Conservation (phyloP, 1,139 yeast genomes). For the Barnettozyma hawaiiensis region DNA sequence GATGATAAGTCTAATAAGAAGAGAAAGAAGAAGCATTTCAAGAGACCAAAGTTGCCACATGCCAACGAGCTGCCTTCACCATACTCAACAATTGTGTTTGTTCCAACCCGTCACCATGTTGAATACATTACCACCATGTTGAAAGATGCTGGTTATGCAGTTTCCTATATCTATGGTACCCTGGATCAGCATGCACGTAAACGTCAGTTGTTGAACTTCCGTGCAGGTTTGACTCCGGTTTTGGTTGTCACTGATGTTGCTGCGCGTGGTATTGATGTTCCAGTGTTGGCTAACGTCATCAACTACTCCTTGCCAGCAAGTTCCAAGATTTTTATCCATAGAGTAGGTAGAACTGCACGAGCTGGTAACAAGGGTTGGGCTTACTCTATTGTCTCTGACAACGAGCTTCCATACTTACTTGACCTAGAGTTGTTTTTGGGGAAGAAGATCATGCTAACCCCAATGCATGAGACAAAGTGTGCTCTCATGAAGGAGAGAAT, state of each 20-base stretch:
- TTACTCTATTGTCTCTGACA: conserved; percentile 77
- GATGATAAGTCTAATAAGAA: conserved; percentile 30
- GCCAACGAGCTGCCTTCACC: conserved; percentile 83
- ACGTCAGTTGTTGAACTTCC: conserved; percentile 78
- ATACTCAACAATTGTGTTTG: conserved; percentile 84
- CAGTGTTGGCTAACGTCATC: conserved; percentile 88
- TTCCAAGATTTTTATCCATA: conserved; percentile 88
- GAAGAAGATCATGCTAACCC: conserved; percentile 64
- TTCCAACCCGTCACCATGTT: conserved; percentile 96
- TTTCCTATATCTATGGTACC: conserved; percentile 88
- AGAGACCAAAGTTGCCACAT: conserved; percentile 59
- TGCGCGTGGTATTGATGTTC: conserved; percentile 99
- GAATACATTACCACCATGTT: conserved; percentile 75
- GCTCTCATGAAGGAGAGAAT: conserved; percentile 43
- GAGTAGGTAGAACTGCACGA: conserved; percentile 99
- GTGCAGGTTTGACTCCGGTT: conserved; percentile 75
- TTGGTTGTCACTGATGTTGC: conserved; percentile 98
- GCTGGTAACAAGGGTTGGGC: conserved; percentile 99
- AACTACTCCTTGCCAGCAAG: conserved; percentile 88
- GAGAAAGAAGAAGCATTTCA: conserved; percentile 32
- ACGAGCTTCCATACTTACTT: conserved; percentile 81
- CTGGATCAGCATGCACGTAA: conserved; percentile 93
- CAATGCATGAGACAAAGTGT: conserved; percentile 60
- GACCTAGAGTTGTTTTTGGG: conserved; percentile 92
- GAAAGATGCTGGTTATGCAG: conserved; percentile 75